Conservation (phyloP, 2,329 filamentous ascomycete species). For the Hypoxylon sp. region DNA sequence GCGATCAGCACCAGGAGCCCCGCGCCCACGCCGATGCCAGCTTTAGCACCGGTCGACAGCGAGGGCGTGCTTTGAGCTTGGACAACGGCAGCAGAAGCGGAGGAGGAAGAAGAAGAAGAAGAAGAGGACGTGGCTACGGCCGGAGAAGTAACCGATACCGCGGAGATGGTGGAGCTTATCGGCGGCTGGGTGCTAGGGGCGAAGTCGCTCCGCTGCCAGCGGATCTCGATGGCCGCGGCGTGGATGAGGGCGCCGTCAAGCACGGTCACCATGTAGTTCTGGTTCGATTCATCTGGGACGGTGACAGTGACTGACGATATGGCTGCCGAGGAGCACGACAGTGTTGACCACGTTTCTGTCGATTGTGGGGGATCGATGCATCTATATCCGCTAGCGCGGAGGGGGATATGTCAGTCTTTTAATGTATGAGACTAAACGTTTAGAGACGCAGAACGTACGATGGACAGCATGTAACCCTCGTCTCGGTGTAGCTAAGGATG, state of each 20-base stretch:
- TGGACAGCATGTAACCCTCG: conserved; percentile 22
- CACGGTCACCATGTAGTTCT: conserved; percentile 9
- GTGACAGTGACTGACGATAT: conserved; percentile 6
- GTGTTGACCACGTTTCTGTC: conserved; percentile 21
- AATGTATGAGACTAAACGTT: not conserved
- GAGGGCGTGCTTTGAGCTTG: not conserved
- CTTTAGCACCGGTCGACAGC: not conserved
- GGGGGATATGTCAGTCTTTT: not conserved
- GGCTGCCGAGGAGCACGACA: conserved; percentile 11
- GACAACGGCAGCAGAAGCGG: not conserved
- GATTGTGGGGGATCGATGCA: conserved; percentile 4
- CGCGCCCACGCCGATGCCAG: not conserved
- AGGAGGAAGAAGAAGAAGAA: no score
- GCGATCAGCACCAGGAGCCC: not conserved
- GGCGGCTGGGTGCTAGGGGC: not conserved
- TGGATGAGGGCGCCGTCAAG: conserved; percentile 7
- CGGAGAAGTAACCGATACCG: not conserved
- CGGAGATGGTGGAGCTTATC: not conserved
- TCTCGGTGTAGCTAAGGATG: conserved; percentile 18
- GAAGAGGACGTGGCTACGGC: not conserved
- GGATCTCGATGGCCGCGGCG: conserved; percentile 17
- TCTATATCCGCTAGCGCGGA: conserved; percentile 2
- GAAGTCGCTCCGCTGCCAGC: conserved; percentile 19
- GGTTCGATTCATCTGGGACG: conserved; percentile 16
- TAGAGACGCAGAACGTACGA: conserved; percentile 3